These are phyloP conservation scores for Pichia gijzeniarum DNA, from an alignment of 805 yeast species.

Conservation along the genomic window DNA sequence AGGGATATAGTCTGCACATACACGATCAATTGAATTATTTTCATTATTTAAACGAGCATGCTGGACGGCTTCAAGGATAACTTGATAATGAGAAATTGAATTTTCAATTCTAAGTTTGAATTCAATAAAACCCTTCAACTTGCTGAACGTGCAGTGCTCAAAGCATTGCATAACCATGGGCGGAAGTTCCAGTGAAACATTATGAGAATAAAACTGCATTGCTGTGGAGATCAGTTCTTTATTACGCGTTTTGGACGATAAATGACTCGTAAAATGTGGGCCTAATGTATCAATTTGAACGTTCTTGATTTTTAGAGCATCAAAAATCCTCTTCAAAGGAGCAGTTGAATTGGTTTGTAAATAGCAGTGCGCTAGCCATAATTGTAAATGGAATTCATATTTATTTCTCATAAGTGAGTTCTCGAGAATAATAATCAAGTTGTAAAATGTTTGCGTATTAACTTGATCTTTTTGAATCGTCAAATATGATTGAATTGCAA, in stretches of 20 bases:
- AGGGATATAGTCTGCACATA: constrained; percentile 5
- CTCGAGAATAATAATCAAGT: constrained; percentile 52
- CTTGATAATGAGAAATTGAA: constrained; percentile 42
- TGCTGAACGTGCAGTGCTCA: constrained; percentile 54
- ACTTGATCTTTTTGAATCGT: constrained; percentile 4
- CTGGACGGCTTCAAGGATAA: constrained; percentile 31
- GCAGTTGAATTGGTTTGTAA: constrained; percentile 48
- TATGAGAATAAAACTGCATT: constrained; percentile 42
- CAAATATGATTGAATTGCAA: constrained; percentile 39
- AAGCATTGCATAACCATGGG: constrained; percentile 47
- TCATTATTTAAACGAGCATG: constrained; percentile 29
- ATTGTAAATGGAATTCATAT: constrained; percentile 63
- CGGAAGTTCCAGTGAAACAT: constrained; percentile 46
- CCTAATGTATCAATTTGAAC: constrained; percentile 70
- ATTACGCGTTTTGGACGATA: constrained; percentile 35
- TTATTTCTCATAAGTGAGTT: constrained; percentile 47
- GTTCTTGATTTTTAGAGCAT: constrained; percentile 56
- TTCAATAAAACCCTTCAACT: constrained; percentile 58
- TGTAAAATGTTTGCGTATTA: constrained; percentile 26
- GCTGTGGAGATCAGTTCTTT: constrained; percentile 32
- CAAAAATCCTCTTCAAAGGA: constrained; percentile 45
- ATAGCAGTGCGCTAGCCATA: constrained; percentile 68
- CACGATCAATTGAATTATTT: constrained; percentile 6
- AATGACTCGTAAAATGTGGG: constrained; percentile 44
- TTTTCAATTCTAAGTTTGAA: constrained; percentile 46